A percentile compares a stretch with the other conserved stretches of the same genome.
Evolutionary conservation across 139 green algal species (phyloP).

Genomic region (Chlamydomonas sp.): DNA sequence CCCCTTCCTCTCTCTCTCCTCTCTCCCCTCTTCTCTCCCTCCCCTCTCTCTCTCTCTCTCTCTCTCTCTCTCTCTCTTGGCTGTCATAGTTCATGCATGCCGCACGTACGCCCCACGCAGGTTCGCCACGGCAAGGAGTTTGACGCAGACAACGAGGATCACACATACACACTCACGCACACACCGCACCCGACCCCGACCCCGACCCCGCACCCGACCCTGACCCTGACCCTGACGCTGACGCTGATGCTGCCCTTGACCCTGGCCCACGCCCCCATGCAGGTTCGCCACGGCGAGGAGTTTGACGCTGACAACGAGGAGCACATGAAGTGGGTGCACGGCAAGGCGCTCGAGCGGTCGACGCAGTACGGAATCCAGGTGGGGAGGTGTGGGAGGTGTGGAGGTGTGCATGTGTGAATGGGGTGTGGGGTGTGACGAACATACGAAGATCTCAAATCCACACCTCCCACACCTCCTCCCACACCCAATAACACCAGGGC

Average conservation of each 20-base stretch:
- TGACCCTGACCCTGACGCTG: neutral
- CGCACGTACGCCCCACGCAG: constrained; percentile 21
- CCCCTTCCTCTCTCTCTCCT: too few species aligned
- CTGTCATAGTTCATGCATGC: neutral
- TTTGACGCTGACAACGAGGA: constrained; percentile 93
- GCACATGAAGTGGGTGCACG: constrained; percentile 95
- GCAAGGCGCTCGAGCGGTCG: constrained; percentile 65
- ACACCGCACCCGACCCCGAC: too few species aligned
- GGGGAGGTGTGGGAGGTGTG: too few species aligned
- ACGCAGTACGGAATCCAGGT: constrained; percentile 82
- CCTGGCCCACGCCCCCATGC: neutral
- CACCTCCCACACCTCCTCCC: too few species aligned
- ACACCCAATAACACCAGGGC: too few species aligned
- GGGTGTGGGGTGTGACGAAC: too few species aligned
- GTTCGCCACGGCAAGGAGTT: constrained; percentile 76
- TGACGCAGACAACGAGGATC: constrained; percentile 87
- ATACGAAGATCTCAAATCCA: too few species aligned
- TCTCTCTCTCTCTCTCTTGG: neutral
- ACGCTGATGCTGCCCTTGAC: neutral
- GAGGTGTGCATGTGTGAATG: too few species aligned
- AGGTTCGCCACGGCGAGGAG: constrained; percentile 62
- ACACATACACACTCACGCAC: too few species aligned
- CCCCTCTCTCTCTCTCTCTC: too few species aligned
- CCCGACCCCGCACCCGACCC: neutral
- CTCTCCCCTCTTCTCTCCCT: too few species aligned